Base-by-base conservation (phyloP, 176 grass and related monocot species). In the Tillandsia fasciculata region DNA sequence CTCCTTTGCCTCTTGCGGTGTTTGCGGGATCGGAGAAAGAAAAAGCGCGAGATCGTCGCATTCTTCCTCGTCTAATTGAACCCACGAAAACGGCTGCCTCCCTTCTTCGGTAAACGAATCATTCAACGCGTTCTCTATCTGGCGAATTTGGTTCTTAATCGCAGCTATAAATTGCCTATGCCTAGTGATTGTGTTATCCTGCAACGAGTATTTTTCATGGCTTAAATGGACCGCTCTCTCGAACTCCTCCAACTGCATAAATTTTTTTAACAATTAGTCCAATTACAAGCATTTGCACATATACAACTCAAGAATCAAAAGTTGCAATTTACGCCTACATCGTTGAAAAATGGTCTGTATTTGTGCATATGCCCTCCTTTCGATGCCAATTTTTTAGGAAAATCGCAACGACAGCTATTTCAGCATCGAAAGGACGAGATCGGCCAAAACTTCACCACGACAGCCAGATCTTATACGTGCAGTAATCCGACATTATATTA, bases 41-140 rank as follows among this genome's bases (percentile, higher is more conserved):
- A 96, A 96, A 75, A 80, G 64, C 2, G 87, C 86, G 11, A 96
- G 73, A 74, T 96, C 88, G 50, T 96, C 86, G 71, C 64, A 68
- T 68, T 96, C 92, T 15, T 86, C 83, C 29, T 89, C 86, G 72
- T 96, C 83, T 59, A 96, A 74, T 71, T 87, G 90, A 8, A 96
- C 83, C 88, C 88, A 96, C 49, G 74, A 75, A 48, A 96, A 49
- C 51, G 78, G 51, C 49, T n/a, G 70, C 11, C 65, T 83, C 75
- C 78, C 78, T 70, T 51, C 80, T 52, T 85, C 78, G 26, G 78
- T 47, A 11, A 77, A 78, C 28, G 79, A 82, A 77, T 82, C 64
- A 54, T 74, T 85, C 71, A 89, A 61, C 14, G 26, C 73, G 51
- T 78, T 87, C 66, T 91, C 86, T 56, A 89, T 71, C 20, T 18